phyloP scores from a whole-genome alignment of 2,329 filamentous ascomycete genomes.

The Colletotrichum abscissum region DNA sequence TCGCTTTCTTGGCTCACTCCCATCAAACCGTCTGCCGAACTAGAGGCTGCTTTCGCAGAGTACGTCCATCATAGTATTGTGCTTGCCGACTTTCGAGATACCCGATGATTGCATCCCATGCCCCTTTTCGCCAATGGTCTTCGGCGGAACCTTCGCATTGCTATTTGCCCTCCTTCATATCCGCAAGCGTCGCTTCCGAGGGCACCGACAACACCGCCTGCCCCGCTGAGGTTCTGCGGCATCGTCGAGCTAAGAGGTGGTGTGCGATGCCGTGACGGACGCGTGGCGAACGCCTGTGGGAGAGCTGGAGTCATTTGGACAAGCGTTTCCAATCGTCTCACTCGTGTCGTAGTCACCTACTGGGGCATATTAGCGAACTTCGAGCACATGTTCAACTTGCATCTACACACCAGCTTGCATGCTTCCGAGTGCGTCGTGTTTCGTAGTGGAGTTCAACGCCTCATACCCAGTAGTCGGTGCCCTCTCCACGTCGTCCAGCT shows the following conservation, averaged over 20 bases:
- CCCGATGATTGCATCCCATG: background rate
- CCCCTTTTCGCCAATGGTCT: background rate
- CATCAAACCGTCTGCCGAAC: background rate
- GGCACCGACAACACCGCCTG: background rate
- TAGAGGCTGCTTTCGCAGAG: background rate
- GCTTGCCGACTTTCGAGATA: background rate
- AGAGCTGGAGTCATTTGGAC: no score
- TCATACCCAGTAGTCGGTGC: no score
- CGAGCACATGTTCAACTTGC: no score
- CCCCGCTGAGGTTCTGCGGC: background rate
- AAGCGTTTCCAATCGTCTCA: no score
- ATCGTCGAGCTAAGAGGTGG: background rate
- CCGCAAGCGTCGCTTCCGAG: background rate
- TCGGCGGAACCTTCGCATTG: background rate
- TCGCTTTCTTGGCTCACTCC: background rate
- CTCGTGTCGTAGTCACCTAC: no score
- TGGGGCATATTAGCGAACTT: no score
- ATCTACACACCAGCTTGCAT: no score
- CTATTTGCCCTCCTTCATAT: background rate
- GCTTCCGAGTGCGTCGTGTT: no score
- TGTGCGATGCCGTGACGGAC: no score
- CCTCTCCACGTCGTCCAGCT: no score
- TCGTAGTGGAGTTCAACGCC: no score
- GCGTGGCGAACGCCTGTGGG: no score
- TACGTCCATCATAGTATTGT: background rate